Percentiles rank a stretch among this genome's conserved stretches.
phyloP scores from a whole-genome alignment of 2,329 filamentous ascomycete genomes.

The Mycosphaerella arachidis region DNA sequence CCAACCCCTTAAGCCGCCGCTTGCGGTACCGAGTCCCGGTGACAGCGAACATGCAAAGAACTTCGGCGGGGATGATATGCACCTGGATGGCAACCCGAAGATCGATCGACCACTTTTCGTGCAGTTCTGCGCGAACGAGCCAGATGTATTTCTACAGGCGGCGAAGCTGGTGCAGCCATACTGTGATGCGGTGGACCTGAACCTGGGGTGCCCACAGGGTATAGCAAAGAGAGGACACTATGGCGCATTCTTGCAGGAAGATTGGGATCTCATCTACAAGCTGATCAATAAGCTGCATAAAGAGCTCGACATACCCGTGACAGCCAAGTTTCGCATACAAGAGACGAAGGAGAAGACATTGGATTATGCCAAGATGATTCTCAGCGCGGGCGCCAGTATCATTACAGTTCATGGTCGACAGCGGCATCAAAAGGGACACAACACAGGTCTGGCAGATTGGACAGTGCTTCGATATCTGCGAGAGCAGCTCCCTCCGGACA shows the following conservation, averaged over 20 bases:
- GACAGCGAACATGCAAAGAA: constrained; percentile 21
- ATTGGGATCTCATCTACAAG: constrained; percentile 75
- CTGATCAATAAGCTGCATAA: constrained; percentile 79
- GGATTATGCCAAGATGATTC: constrained; percentile 80
- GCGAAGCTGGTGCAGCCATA: constrained; percentile 75
- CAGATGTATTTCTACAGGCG: constrained; percentile 72
- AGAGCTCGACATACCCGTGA: constrained; percentile 76
- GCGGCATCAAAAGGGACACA: constrained; percentile 90
- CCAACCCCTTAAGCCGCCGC: constrained; percentile 54
- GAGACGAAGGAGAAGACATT: constrained; percentile 83
- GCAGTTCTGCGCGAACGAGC: constrained; percentile 91
- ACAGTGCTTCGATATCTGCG: constrained; percentile 73
- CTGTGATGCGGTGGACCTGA: constrained; percentile 93
- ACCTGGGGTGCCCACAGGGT: constrained; percentile 92
- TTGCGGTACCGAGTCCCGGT: constrained; percentile 19
- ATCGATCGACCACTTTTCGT: constrained; percentile 88
- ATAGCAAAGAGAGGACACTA: constrained; percentile 90
- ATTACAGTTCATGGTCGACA: constrained; percentile 86
- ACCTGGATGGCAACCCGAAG: constrained; percentile 80
- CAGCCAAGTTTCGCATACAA: constrained; percentile 88
- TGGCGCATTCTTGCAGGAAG: constrained; percentile 90
- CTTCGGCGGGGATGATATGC: constrained; percentile 38
- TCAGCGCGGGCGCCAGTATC: constrained; percentile 85
- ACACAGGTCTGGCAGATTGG: constrained; percentile 94
- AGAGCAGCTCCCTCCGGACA: constrained; percentile 76